These are phyloP conservation scores for Mollisiaceae sp. DNA, from an alignment of 2,329 filamentous ascomycete species.

Conservation along the genomic window DNA sequence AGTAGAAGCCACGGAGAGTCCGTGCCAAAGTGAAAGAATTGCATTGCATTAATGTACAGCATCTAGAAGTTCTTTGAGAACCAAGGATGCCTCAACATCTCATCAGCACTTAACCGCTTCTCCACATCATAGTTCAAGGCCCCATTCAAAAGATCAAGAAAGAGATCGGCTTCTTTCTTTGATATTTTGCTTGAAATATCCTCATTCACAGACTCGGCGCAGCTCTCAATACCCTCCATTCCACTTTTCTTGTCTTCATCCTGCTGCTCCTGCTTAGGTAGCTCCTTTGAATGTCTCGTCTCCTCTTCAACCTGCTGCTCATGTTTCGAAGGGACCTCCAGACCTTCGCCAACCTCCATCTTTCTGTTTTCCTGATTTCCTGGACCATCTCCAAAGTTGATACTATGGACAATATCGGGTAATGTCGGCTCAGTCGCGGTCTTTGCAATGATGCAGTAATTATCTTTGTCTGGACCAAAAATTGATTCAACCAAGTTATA, in stretches of 20 bases:
- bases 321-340: not conserved
- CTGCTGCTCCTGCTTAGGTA: not conserved
- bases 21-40: not conserved
- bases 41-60: not conserved
- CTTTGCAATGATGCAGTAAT: no score
- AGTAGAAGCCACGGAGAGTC: not conserved
- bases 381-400: not conserved
- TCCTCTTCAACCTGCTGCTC: not conserved
- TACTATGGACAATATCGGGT: not conserved
- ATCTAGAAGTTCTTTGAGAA: constrained; percentile 14
- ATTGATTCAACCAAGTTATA: not conserved
- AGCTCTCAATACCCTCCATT: not conserved
- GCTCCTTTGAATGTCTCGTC: no score
- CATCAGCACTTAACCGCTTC: constrained; percentile 7
- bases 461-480: not conserved
- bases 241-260: not conserved
- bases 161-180: not conserved
- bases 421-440: not conserved
- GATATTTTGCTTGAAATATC: not conserved
- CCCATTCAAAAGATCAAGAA: constrained; percentile 7
- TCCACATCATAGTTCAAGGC: constrained; percentile 14
- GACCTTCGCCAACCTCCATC: not conserved
- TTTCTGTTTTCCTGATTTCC: no score
- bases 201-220: not conserved
- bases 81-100: constrained; percentile 19